Conservation (phyloP, 108 stramenopile genomes). For the Nannochloropsis salina region DNA sequence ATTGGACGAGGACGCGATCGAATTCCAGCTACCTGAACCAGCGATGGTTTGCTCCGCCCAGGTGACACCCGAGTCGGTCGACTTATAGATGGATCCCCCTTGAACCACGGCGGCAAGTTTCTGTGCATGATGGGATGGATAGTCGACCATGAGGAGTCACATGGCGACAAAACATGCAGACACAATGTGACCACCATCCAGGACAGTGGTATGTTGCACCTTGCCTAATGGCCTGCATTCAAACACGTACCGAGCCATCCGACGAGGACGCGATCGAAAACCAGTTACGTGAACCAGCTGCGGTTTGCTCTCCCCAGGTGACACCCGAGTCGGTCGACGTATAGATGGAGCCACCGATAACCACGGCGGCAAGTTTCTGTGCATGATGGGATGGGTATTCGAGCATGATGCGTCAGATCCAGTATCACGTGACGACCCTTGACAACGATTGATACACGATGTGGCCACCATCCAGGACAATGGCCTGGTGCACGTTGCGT, state of each 20-base stretch:
- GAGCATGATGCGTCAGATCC: not conserved
- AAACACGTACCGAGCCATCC: not conserved
- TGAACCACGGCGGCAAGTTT: not conserved
- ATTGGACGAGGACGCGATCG: not conserved
- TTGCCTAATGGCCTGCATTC: not conserved
- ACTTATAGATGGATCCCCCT: not conserved
- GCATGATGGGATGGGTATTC: not conserved
- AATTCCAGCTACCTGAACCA: not conserved
- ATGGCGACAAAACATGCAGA: not conserved
- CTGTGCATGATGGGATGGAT: constrained; percentile 3
- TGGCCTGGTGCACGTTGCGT: not conserved
- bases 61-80: not conserved
- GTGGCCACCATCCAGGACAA: not conserved
- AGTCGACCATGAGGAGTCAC: not conserved
- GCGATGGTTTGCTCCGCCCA: not conserved
- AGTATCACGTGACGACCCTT: not conserved
- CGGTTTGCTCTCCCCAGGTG: not conserved
- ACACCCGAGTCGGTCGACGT: not conserved
- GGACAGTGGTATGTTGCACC: not conserved
- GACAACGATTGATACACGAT: not conserved
- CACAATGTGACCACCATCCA: not conserved
- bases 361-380: not conserved
- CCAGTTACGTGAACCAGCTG: not conserved
- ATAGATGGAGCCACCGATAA: not conserved
- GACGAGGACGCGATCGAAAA: not conserved